Evolutionary conservation across 768 basidiomycete genomes (phyloP).

Genomic region (Serendipita sp.): DNA sequence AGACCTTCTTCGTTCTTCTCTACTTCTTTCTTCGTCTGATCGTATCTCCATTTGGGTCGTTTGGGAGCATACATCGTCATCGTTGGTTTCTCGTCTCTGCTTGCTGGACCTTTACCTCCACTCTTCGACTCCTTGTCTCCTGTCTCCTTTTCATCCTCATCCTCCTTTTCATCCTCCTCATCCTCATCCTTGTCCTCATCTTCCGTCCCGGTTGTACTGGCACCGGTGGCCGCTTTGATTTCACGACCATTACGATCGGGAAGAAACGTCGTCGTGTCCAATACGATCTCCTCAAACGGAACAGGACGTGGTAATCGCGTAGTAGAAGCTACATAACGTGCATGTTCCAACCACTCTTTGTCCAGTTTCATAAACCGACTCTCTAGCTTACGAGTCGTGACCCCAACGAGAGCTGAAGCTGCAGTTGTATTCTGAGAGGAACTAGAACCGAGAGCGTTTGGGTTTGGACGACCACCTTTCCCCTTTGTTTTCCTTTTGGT

Average conservation of each 20-base stretch:
- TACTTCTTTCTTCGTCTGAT: conserved; percentile 76
- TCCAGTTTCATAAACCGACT: conserved; percentile 55
- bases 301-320: conserved; percentile 44
- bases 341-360: conserved; percentile 40
- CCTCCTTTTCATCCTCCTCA: not conserved
- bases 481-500: not conserved
- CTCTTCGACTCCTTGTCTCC: conserved; percentile 11
- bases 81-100: conserved; percentile 10
- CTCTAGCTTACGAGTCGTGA: conserved; percentile 25
- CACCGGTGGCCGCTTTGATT: conserved; percentile 11
- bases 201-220: conserved; percentile 8
- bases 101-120: conserved; percentile 9
- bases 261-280: conserved; percentile 19
- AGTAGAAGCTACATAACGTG: conserved; percentile 38
- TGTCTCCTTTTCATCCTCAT: conserved; percentile 7
- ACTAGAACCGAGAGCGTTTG: conserved; percentile 16
- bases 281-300: conserved; percentile 18
- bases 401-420: not conserved
- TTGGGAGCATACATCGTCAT: conserved; percentile 34
- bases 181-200: conserved; percentile 5
- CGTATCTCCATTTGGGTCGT: conserved; percentile 75
- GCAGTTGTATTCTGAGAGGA: conserved; percentile 5
- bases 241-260: conserved; percentile 6
- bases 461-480: not conserved
- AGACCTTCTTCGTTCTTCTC: conserved; percentile 78